Evolutionary conservation across 2,329 filamentous ascomycete genomes (phyloP).

Genomic region (Exophiala mesophila): DNA sequence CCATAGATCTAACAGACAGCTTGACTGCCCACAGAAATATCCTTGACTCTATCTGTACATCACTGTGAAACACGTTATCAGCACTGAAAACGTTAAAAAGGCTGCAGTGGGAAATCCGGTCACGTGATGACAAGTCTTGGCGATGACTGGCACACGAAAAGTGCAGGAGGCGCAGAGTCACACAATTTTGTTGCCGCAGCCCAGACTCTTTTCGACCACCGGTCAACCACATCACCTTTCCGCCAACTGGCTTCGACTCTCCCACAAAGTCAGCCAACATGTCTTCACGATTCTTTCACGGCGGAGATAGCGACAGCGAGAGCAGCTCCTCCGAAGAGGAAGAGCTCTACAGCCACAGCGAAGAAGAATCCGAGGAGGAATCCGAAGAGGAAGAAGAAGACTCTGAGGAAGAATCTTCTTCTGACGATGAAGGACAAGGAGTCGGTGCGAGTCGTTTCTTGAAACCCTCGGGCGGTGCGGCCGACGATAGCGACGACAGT

Average conservation of each 20-base stretch:
- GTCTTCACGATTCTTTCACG: constrained; percentile 98
- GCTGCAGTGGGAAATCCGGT: no score
- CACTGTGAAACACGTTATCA: no score
- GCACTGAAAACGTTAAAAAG: no score
- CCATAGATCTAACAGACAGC: no score
- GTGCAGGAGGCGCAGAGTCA: neutral
- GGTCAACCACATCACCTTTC: neutral
- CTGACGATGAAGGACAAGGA: constrained; percentile 54
- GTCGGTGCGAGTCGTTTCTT: constrained; percentile 80
- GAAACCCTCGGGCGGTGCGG: constrained; percentile 49
- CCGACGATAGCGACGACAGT: constrained; percentile 70
- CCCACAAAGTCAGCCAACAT: constrained; percentile 49
- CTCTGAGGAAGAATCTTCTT: constrained; percentile 51
- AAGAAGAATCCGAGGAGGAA: constrained; percentile 49
- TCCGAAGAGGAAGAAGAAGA: constrained; percentile 53
- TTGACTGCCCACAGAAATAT: no score
- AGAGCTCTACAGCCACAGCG: constrained; percentile 79
- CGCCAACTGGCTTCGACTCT: neutral
- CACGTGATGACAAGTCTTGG: constrained; percentile 3
- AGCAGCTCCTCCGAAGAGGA: constrained; percentile 91
- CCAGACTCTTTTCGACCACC: neutral
- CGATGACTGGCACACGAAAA: constrained; percentile 1
- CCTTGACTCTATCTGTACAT: no score
- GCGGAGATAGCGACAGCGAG: constrained; percentile 92
- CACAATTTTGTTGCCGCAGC: constrained; percentile 4